phyloP scores from a whole-genome alignment of 2,329 filamentous ascomycete species.

The Trichoderma semiorbis region DNA sequence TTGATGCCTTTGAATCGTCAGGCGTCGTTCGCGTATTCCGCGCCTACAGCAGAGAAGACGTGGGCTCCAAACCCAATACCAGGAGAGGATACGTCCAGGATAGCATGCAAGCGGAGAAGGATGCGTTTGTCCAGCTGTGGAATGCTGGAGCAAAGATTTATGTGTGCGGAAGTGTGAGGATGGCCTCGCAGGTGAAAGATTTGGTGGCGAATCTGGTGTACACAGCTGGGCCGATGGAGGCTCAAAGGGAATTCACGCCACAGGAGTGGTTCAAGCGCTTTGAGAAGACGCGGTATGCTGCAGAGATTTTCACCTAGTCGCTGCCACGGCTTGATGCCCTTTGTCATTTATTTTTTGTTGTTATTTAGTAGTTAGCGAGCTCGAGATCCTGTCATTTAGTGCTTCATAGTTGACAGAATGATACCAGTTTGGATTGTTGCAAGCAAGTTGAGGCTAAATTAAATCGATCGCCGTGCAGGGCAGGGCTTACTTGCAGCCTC shows the following conservation, averaged over 20 bases:
- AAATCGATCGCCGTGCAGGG: not conserved
- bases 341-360: not conserved
- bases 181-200: conserved; percentile 12
- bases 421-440: not conserved
- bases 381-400: not conserved
- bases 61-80: conserved; percentile 23
- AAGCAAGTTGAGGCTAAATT: not conserved
- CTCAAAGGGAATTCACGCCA: not conserved
- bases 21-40: conserved; percentile 53
- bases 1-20: conserved; percentile 45
- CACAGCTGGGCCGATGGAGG: not conserved
- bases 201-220: conserved; percentile 9
- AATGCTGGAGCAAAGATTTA: conserved; percentile 48
- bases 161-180: conserved; percentile 49
- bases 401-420: not conserved
- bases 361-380: not conserved
- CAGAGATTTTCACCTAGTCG: conserved; percentile 10
- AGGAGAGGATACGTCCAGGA: conserved; percentile 45
- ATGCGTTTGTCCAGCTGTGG: conserved; percentile 35
- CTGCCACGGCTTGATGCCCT: not conserved
- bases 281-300: conserved; percentile 13
- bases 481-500: not conserved
- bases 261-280: conserved; percentile 15
- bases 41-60: conserved; percentile 42
- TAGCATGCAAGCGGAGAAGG: conserved; percentile 29